Percentiles rank a stretch among this genome's conserved stretches.
phyloP scores from a whole-genome alignment of 1,139 yeast species.

The Taiozyma sp. region DNA sequence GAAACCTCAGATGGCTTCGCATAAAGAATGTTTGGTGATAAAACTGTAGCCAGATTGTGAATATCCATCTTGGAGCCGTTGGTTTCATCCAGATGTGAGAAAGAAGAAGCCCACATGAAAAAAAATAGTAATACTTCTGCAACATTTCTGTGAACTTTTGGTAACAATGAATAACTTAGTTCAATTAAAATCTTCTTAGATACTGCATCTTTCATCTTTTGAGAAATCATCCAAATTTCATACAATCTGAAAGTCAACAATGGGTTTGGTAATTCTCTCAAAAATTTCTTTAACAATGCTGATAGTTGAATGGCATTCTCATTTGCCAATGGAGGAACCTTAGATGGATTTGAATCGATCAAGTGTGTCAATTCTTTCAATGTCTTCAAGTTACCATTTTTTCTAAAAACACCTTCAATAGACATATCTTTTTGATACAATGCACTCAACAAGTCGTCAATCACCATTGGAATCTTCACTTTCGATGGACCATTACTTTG shows the following conservation, averaged over 20 bases:
- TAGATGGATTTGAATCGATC: constrained; percentile 72
- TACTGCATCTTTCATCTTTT: constrained; percentile 45
- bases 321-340: constrained; percentile 64
- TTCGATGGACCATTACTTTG: constrained; percentile 83
- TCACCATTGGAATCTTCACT: constrained; percentile 76
- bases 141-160: constrained; percentile 77
- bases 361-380: constrained; percentile 70
- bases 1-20: constrained; percentile 31
- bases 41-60: constrained; percentile 91
- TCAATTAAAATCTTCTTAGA: constrained; percentile 57
- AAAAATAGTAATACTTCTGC: constrained; percentile 84
- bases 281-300: constrained; percentile 85
- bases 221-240: constrained; percentile 79
- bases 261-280: constrained; percentile 92
- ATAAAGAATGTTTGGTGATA: constrained; percentile 87
- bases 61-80: constrained; percentile 96
- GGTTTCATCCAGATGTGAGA: constrained; percentile 83
- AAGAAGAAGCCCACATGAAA: constrained; percentile 94
- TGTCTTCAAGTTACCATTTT: constrained; percentile 90
- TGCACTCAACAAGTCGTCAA: constrained; percentile 82
- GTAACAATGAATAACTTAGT: constrained; percentile 74
- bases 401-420: constrained; percentile 93
- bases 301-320: constrained; percentile 94
- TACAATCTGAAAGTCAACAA: constrained; percentile 73
- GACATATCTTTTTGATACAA: constrained; percentile 93